Conservation (phyloP, 768 basidiomycete species). For the Amanita rubescens region DNA sequence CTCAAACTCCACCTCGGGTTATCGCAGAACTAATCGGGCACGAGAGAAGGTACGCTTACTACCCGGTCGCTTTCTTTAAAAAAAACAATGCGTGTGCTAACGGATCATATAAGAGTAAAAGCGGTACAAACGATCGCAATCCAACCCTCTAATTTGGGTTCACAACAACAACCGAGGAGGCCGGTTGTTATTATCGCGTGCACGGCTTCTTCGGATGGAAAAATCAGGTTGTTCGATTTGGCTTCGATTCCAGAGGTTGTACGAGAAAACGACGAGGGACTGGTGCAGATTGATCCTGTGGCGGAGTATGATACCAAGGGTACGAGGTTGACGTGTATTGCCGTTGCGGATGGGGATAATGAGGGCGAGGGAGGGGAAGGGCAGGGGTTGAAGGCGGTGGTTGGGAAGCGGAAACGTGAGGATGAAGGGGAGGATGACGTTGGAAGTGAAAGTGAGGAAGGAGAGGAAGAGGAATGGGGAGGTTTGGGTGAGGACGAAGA, state of each 20-base stretch:
- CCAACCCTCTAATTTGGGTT: no score
- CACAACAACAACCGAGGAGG: no score
- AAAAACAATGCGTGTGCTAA: no score
- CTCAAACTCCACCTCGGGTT: conserved; percentile 41
- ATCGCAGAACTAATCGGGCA: conserved; percentile 76
- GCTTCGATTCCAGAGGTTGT: conserved; percentile 32
- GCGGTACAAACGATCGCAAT: conserved; percentile 63
- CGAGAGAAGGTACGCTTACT: conserved; percentile 53
- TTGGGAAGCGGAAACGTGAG: conserved; percentile 26
- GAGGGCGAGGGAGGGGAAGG: no score
- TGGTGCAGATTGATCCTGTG: conserved; percentile 43
- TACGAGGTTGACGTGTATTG: conserved; percentile 72
- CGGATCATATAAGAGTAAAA: conserved; percentile 70
- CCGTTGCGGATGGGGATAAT: conserved; percentile 46
- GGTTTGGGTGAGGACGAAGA: conserved; percentile 20
- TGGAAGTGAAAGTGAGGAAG: conserved; percentile 12
- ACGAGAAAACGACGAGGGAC: neutral
- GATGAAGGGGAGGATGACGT: conserved; percentile 22
- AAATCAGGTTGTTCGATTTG: conserved; percentile 71
- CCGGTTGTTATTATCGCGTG: conserved; percentile 63
- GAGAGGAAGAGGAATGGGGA: conserved; percentile 17
- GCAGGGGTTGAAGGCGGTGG: no score
- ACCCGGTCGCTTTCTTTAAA: no score
- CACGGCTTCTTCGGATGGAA: conserved; percentile 88
- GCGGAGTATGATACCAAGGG: conserved; percentile 79